Percentiles rank a stretch among this genome's conserved stretches.
These are phyloP conservation scores for Lasiodiplodia sp. DNA, from an alignment of 2,329 filamentous ascomycete species.

Conservation along the genomic window DNA sequence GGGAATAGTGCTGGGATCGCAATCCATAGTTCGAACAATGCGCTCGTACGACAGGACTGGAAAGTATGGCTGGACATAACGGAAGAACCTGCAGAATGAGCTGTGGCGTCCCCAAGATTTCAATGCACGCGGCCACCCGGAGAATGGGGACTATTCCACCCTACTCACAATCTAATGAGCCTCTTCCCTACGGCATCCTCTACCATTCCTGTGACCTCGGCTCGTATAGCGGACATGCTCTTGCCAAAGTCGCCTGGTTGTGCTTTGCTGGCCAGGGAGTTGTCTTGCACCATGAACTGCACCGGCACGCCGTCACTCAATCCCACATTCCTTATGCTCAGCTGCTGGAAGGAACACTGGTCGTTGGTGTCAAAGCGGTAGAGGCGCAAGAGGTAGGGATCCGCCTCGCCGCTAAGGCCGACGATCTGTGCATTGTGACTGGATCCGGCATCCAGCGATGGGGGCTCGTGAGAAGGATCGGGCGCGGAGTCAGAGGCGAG, in stretches of 20 bases:
- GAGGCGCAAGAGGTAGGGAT: slow-evolving; percentile 43
- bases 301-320: slow-evolving; percentile 38
- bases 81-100: slow-evolving; percentile 41
- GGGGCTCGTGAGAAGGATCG: slow-evolving; percentile 37
- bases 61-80: slow-evolving; percentile 56
- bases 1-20: slow-evolving; percentile 44
- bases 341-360: slow-evolving; percentile 41
- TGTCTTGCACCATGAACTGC: slow-evolving; percentile 47
- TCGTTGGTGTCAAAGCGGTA: slow-evolving; percentile 45
- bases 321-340: slow-evolving; percentile 38
- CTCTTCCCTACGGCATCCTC: slow-evolving; percentile 44
- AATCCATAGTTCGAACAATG: slow-evolving; percentile 39
- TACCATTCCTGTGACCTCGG: slow-evolving; percentile 43
- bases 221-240: slow-evolving; percentile 37
- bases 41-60: slow-evolving; percentile 51
- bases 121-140: not conserved
- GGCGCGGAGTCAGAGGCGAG: not conserved
- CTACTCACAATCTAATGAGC: slow-evolving; percentile 47
- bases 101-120: not conserved
- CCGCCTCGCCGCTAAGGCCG: slow-evolving; percentile 42
- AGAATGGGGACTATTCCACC: not conserved
- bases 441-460: slow-evolving; percentile 41
- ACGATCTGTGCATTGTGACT: slow-evolving; percentile 43
- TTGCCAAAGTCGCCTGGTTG: slow-evolving; percentile 41
- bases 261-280: slow-evolving; percentile 43